phyloP scores from a whole-genome alignment of 2,329 filamentous ascomycete genomes.

The Chaetomiaceae sp. region DNA sequence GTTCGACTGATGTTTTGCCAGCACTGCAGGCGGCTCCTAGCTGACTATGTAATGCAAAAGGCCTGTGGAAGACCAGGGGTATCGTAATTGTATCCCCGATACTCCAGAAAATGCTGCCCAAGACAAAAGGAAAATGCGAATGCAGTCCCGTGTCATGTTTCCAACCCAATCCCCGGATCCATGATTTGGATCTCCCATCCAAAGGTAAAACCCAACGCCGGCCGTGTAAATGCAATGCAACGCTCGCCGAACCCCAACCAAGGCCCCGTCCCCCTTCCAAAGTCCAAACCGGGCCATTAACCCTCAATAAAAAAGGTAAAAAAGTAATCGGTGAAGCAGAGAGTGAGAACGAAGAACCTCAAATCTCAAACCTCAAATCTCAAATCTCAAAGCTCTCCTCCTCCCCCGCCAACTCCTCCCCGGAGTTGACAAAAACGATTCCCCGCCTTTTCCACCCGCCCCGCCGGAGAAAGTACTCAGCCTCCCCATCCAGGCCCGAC shows the following conservation, averaged over 20 bases:
- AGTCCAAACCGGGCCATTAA: background rate
- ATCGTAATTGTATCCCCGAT: conserved; percentile 1
- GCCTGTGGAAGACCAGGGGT: background rate
- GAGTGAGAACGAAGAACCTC: background rate
- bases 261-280: too few relatives aligned
- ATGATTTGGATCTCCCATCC: background rate
- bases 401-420: conserved; percentile 21
- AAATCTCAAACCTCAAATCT: too few relatives aligned
- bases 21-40: background rate
- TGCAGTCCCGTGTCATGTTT: background rate
- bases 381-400: conserved; percentile 30
- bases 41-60: background rate
- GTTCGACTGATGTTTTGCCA: conserved; percentile 4
- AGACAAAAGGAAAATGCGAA: background rate
- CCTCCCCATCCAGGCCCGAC: too few relatives aligned
- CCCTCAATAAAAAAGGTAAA: background rate
- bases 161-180: background rate
- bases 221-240: background rate
- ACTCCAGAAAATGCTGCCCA: conserved; percentile 6
- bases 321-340: background rate
- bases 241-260: too few relatives aligned
- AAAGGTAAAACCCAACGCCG: background rate
- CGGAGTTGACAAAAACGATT: conserved; percentile 31
- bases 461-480: conserved; percentile 31
- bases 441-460: conserved; percentile 37